Conservation (phyloP, 345 rosid genomes). For the Sonneratia caseolaris region DNA sequence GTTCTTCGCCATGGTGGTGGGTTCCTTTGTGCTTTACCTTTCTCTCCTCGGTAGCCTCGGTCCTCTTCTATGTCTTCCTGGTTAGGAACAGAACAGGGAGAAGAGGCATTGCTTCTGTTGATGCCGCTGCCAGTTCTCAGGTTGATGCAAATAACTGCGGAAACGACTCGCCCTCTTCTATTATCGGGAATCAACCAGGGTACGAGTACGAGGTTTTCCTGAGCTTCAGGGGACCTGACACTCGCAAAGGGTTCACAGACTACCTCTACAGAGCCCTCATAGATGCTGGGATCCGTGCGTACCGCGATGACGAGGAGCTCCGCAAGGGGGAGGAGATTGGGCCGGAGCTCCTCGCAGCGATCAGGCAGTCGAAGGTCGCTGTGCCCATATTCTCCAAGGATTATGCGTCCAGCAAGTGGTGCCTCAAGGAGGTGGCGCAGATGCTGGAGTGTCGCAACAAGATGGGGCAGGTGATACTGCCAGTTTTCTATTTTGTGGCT, state of each 20-base stretch:
- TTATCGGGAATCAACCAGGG: not conserved
- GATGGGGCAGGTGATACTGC: conserved; percentile 2
- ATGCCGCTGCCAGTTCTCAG: not conserved
- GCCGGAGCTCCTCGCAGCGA: conserved; percentile 4
- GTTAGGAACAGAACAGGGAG: not conserved
- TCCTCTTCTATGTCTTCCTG: not conserved
- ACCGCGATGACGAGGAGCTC: conserved; percentile 5
- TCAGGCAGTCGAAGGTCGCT: conserved; percentile 2
- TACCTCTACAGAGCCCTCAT: conserved; percentile 6
- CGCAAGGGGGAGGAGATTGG: conserved; percentile 6
- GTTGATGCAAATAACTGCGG: not conserved
- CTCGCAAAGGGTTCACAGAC: conserved; percentile 2
- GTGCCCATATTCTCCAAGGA: conserved; percentile 3
- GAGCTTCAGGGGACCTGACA: not conserved
- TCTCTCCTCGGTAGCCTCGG: not conserved
- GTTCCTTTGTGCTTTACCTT: not conserved
- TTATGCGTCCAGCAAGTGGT: conserved; percentile 9
- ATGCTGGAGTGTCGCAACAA: conserved; percentile 2
- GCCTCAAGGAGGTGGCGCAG: conserved; percentile 8
- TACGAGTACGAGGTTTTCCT: conserved; percentile 4
- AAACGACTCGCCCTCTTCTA: not conserved
- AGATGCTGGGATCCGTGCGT: conserved; percentile 3
- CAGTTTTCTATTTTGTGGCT: not conserved
- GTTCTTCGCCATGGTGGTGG: not conserved
- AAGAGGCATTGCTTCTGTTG: not conserved